phyloP scores from a whole-genome alignment of 2,329 filamentous ascomycete species.

The Periconia sp. region DNA sequence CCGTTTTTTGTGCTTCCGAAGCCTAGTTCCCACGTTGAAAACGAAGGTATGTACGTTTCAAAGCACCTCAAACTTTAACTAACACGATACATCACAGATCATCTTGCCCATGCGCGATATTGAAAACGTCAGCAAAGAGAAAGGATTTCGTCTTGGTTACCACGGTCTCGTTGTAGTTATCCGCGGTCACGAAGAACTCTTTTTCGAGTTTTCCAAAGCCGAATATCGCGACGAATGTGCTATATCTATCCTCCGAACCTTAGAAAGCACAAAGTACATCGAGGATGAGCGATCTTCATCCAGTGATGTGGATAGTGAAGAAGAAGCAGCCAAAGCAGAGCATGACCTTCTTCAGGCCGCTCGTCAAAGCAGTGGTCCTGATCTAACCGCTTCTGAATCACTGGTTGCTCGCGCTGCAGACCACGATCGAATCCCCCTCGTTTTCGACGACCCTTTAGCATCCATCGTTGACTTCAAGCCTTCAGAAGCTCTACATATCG shows the following conservation, averaged over 20 bases:
- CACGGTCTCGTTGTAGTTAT: conserved; percentile 91
- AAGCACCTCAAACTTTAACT: conserved; percentile 9
- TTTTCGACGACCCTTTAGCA: conserved; percentile 86
- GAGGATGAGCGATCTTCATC: conserved; percentile 69
- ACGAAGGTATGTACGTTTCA: conserved; percentile 62
- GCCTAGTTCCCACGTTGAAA: conserved; percentile 81
- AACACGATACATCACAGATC: conserved; percentile 45
- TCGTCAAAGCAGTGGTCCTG: conserved; percentile 48
- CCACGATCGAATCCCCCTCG: conserved; percentile 68
- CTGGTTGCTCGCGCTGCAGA: conserved; percentile 35
- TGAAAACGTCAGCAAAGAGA: conserved; percentile 91
- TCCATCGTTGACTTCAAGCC: conserved; percentile 94
- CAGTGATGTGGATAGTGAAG: conserved; percentile 69
- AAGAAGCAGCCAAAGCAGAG: conserved; percentile 76
- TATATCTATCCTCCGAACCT: conserved; percentile 73
- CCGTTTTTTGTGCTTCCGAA: conserved; percentile 87
- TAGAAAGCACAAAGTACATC: conserved; percentile 73
- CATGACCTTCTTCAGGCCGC: conserved; percentile 79
- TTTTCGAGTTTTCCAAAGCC: conserved; percentile 84
- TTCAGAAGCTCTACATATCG: conserved; percentile 74
- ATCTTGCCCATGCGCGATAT: conserved; percentile 89
- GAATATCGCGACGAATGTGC: conserved; percentile 87
- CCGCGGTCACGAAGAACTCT: conserved; percentile 89
- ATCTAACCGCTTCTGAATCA: conserved; percentile 22
- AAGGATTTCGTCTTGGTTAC: conserved; percentile 89